A percentile compares a stretch with the other conserved stretches of the same genome.
phyloP scores from a whole-genome alignment of 306 rosid species.

The Clitoria ternatea region DNA sequence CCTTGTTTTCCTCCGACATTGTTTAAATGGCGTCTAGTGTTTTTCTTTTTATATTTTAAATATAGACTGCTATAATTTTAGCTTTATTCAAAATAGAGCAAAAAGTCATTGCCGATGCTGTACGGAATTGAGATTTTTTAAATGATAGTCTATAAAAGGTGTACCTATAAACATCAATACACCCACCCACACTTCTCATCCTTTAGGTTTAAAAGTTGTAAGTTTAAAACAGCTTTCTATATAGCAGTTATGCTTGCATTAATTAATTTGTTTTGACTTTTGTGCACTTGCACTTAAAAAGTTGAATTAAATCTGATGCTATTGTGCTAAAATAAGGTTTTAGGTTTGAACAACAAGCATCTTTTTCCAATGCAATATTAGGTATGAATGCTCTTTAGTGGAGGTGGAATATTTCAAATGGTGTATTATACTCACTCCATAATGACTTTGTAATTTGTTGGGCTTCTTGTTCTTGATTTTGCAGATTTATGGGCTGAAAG shows the following conservation, averaged over 20 bases:
- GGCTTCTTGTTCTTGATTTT: conserved; percentile 15
- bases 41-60: neutral
- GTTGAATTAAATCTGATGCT: neutral
- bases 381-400: neutral
- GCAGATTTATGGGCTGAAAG: conserved; percentile 86
- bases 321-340: neutral
- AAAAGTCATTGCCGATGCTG: neutral
- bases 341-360: neutral
- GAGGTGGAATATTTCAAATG: neutral
- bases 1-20: neutral
- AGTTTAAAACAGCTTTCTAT: neutral
- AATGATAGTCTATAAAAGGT: neutral
- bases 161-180: neutral
- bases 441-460: conserved; percentile 6
- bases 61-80: neutral
- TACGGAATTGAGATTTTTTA: neutral
- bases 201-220: neutral
- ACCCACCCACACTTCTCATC: neutral
- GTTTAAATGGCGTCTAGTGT: neutral
- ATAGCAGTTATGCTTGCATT: neutral
- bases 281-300: neutral
- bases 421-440: neutral
- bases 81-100: neutral
- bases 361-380: neutral
- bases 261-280: neutral